Percentiles rank a stretch among this genome's conserved stretches.
Conservation (phyloP, 148 eudicot genomes). For the Rhododendron vialii region DNA sequence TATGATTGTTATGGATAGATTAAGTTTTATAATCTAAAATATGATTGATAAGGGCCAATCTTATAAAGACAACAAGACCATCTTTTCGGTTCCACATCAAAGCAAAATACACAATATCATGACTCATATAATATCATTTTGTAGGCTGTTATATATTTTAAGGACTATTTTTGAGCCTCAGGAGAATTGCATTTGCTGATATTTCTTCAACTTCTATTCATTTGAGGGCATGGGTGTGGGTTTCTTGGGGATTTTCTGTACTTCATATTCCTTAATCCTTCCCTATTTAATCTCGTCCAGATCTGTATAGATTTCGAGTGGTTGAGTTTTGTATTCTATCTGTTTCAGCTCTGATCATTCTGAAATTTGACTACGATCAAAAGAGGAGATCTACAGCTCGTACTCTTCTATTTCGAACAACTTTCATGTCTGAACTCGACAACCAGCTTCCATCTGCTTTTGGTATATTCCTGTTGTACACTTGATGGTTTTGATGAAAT, state of each 20-base stretch:
- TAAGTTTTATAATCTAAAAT: background rate
- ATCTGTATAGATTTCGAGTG: background rate
- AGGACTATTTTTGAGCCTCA: background rate
- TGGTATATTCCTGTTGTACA: conserved; percentile 2
- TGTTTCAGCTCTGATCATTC: conserved; percentile 8
- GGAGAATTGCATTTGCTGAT: background rate
- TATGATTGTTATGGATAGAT: background rate
- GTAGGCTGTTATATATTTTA: background rate
- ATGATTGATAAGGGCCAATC: background rate
- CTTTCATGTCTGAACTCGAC: conserved; percentile 17
- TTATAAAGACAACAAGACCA: background rate
- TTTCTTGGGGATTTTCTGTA: background rate
- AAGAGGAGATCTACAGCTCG: background rate
- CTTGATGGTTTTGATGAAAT: background rate
- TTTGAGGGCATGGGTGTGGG: background rate
- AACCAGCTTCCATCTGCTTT: conserved; percentile 12
- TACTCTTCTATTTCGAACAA: conserved; percentile 6
- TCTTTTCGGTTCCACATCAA: background rate
- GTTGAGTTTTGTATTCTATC: background rate
- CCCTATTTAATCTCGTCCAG: background rate
- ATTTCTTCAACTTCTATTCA: background rate
- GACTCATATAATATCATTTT: background rate
- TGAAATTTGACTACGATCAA: background rate
- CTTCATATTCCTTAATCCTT: background rate
- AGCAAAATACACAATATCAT: background rate